A percentile compares a stretch with the other conserved stretches of the same genome.
These are phyloP conservation scores for Scleroderma bovista DNA, from an alignment of 768 basidiomycete genomes.

Conservation along the genomic window DNA sequence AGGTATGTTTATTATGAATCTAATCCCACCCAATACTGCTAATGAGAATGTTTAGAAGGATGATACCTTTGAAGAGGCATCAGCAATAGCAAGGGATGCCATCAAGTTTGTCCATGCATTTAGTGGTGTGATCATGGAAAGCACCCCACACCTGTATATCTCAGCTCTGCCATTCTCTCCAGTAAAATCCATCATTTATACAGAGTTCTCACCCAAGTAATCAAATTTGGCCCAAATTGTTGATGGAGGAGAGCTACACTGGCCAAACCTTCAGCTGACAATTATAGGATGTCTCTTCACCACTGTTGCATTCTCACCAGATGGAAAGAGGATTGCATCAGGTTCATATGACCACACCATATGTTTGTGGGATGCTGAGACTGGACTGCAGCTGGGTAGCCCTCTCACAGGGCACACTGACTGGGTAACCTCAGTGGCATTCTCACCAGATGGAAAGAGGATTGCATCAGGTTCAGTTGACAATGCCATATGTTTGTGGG, in stretches of 20 bases:
- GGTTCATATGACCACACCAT: neutral
- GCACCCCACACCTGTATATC: slow-evolving; percentile 19
- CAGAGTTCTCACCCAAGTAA: no score
- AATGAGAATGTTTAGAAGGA: no score
- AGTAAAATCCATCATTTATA: no score
- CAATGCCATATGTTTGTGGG: neutral
- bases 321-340: neutral
- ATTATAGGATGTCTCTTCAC: no score
- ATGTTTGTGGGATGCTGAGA: neutral
- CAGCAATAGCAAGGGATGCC: slow-evolving; percentile 2
- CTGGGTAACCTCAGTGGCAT: neutral
- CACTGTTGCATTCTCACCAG: no score
- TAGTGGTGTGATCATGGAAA: slow-evolving; percentile 5
- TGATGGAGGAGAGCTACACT: no score
- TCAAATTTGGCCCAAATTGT: no score
- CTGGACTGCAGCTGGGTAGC: neutral
- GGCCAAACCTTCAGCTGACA: no score
- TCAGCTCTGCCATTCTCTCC: slow-evolving; percentile 21
- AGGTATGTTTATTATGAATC: no score
- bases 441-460: no score
- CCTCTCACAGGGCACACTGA: neutral
- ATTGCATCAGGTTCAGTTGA: neutral
- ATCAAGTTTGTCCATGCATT: slow-evolving; percentile 12
- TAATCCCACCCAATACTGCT: no score
- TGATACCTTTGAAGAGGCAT: no score